These are phyloP conservation scores for Mercurialis annua DNA, from an alignment of 345 rosid species.

Conservation along the genomic window DNA sequence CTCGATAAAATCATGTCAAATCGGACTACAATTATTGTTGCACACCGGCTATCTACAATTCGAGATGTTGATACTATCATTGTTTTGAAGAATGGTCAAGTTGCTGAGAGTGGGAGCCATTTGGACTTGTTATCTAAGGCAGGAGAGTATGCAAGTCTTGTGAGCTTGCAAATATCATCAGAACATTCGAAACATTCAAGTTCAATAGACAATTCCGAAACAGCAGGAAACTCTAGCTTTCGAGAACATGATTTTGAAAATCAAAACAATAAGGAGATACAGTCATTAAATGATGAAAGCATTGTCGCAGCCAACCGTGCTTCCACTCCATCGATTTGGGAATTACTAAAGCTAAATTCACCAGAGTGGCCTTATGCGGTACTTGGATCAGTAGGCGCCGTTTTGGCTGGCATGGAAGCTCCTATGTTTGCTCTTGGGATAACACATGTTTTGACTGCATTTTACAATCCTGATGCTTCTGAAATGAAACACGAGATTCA, in stretches of 20 bases:
- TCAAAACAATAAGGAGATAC: slow-evolving; percentile 16
- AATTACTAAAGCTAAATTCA: slow-evolving; percentile 61
- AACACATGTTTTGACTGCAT: slow-evolving; percentile 58
- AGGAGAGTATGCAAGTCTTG: slow-evolving; percentile 61
- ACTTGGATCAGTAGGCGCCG: slow-evolving; percentile 76
- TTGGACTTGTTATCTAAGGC: slow-evolving; percentile 52
- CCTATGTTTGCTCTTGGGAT: slow-evolving; percentile 73
- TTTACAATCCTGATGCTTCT: slow-evolving; percentile 45
- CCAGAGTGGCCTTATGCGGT: slow-evolving; percentile 83
- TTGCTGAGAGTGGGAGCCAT: slow-evolving; percentile 71
- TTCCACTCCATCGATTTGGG: slow-evolving; percentile 44
- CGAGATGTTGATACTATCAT: slow-evolving; percentile 63
- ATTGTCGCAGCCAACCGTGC: slow-evolving; percentile 11
- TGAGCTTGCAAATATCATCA: slow-evolving; percentile 50
- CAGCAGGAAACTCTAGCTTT: slow-evolving; percentile 42
- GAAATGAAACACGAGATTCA: slow-evolving; percentile 47
- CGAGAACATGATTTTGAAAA: slow-evolving; percentile 29
- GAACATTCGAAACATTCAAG: slow-evolving; percentile 31
- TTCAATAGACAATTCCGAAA: slow-evolving; percentile 29
- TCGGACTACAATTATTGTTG: slow-evolving; percentile 67
- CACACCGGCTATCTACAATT: slow-evolving; percentile 70
- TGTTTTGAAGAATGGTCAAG: slow-evolving; percentile 64
- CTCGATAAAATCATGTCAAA: slow-evolving; percentile 56
- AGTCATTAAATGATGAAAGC: slow-evolving; percentile 19
- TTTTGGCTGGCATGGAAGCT: slow-evolving; percentile 66